Base-by-base conservation (phyloP, 2,329 filamentous ascomycete genomes). In the Microcyclospora pomicola region DNA sequence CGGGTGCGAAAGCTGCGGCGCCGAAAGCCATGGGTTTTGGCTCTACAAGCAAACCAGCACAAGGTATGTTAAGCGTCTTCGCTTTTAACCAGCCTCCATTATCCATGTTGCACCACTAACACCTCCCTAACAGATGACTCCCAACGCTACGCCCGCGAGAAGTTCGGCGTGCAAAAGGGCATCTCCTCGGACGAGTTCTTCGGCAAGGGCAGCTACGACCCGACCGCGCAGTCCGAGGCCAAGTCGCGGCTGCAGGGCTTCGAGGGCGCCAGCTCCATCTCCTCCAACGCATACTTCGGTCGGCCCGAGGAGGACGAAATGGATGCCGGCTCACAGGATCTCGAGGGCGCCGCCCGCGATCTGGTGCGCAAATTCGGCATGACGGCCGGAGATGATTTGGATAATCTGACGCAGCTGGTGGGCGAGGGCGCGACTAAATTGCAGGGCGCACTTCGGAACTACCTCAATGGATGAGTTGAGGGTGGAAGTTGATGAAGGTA, bases 161-260 rank as follows among this genome's bases (percentile, higher is more conserved):
- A 94, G 62, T 98, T 98, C 54, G 88, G 87, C 43, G 64, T 63
- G 32, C 91, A 98, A 60, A 96, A 96, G 69, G 83, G 83, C 50
- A 98, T 98, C 49, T 95, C 86, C 0, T 95, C 87, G 0, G 91
- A 98, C 59, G 91, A 98, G 59, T 98, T 93, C 71, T 98, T 98
- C 58, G 86, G 88, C 53, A 88, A 91, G 59, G 84, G 86, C 37
- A 66, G 73, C 39, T 96, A 79, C 61, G 87, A 98, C 58, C 77
- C 87, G 29, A 71, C 70, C 39, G 75, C 80, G 7, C 81, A 91
- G 56, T 70, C 77, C 36, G 88, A 95, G 65, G 88, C 91, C 51
- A 93, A 93, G 67, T 70, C 72, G 15, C 77, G 91, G 31, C 73
- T 98, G 38, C 80, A 85, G 65, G 83, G 86, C 34, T 98, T 98